Conservation (phyloP, 306 rosid species). For the Benincasa hispida region DNA sequence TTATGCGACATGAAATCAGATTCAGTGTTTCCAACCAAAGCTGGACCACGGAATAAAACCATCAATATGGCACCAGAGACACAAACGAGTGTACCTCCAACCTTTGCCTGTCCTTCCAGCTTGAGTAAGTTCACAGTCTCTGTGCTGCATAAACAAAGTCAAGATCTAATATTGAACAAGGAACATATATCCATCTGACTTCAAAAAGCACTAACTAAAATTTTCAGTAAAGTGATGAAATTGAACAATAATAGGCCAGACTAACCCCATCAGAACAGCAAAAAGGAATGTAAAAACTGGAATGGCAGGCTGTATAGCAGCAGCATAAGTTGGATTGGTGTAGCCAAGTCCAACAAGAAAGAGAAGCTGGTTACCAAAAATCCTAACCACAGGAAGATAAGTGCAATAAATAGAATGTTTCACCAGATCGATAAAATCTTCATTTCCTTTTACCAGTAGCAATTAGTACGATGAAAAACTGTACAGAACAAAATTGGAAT, state of each 20-base stretch:
- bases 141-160: conserved; percentile 61
- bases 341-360: conserved; percentile 92
- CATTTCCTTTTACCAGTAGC: not conserved
- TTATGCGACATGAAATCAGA: conserved; percentile 14
- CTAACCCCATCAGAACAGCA: conserved; percentile 80
- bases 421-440: not conserved
- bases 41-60: conserved; percentile 74
- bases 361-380: conserved; percentile 90
- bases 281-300: conserved; percentile 84
- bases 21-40: conserved; percentile 42
- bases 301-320: conserved; percentile 86
- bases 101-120: conserved; percentile 73
- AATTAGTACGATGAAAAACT: not conserved
- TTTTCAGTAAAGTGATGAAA: not conserved
- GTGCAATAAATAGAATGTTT: conserved; percentile 14
- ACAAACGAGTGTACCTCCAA: conserved; percentile 68
- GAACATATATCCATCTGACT: not conserved
- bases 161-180: conserved; percentile 16
- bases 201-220: not conserved
- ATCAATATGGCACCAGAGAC: conserved; percentile 80
- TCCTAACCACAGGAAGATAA: conserved; percentile 37
- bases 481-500: conserved; percentile 1
- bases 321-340: conserved; percentile 92
- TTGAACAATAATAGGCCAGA: conserved; percentile 6
- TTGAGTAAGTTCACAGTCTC: conserved; percentile 73